Percentiles rank a stretch among this genome's conserved stretches.
Evolutionary conservation across 768 basidiomycete species (phyloP).

Genomic region (Amanita jacksonii): DNA sequence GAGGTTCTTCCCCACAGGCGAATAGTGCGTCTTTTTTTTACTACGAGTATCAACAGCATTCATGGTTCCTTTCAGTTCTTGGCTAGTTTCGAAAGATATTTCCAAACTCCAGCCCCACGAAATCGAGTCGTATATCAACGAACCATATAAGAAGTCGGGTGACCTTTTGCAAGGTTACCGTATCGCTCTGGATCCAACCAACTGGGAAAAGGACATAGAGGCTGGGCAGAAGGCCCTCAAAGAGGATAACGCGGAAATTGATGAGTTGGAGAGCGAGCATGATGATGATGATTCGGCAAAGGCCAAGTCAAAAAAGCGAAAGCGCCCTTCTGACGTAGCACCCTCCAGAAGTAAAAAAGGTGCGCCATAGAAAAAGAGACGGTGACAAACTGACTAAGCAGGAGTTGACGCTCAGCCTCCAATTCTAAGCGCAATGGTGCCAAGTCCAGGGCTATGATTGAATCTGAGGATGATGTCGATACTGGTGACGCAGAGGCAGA

Average conservation of each 20-base stretch:
- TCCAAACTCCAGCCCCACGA: slow-evolving; percentile 67
- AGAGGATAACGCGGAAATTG: slow-evolving; percentile 51
- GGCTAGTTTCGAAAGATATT: slow-evolving; percentile 78
- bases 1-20: slow-evolving; percentile 89
- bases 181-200: slow-evolving; percentile 52
- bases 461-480: slow-evolving; percentile 60
- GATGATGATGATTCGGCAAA: slow-evolving; percentile 38
- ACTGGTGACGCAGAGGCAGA: slow-evolving; percentile 39
- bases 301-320: slow-evolving; percentile 35
- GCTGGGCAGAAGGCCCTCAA: slow-evolving; percentile 28
- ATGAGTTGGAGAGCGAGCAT: slow-evolving; percentile 49
- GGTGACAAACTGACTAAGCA: slow-evolving; percentile 24
- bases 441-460: slow-evolving; percentile 49
- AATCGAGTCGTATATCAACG: slow-evolving; percentile 76
- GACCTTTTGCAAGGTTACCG: slow-evolving; percentile 73
- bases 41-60: background rate
- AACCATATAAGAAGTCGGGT: slow-evolving; percentile 65
- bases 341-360: slow-evolving; percentile 29
- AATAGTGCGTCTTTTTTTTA: slow-evolving; percentile 60
- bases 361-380: slow-evolving; percentile 16
- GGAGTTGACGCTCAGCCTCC: slow-evolving; percentile 20
- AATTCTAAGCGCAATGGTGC: slow-evolving; percentile 31
- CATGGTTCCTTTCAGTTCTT: slow-evolving; percentile 46
- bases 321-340: slow-evolving; percentile 49
- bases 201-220: slow-evolving; percentile 38